Base-by-base conservation (phyloP, 176 grass and related monocot genomes). In the Puya raimondii region DNA sequence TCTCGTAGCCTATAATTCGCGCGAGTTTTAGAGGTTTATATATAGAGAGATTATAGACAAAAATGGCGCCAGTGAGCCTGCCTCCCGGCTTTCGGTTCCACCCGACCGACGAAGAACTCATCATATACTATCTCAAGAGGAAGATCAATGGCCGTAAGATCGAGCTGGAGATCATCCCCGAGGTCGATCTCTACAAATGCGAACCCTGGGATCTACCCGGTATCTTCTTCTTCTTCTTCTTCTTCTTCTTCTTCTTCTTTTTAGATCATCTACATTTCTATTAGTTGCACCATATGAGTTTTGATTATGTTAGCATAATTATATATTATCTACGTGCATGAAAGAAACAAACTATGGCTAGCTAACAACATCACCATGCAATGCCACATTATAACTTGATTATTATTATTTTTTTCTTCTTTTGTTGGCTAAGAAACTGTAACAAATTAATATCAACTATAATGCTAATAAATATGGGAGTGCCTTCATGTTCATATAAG, bases 151-250 rank as follows among this genome's bases (percentile, higher is more conserved):
- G 91, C n/a, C 76, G 73, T 50, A 81, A 96, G 47, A 91, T 96
- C 63, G 91, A 96, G 63, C 82, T 96, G 21, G 91, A 96, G 70
- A 91, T 96, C 65, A 96, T 96, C 64, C 91, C 85, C 0, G 91
- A 96, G 74, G 88, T 96, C 33, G 91, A 96, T 88, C 88, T 96
- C 13, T 96, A 96, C 91, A 96, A 96, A 81, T 96, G 91, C 12
- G 91, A 96, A 51, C 91, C 91, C 0, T 96, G 91, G 91, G 91
- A 96, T 77, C 76, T 96, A 14, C 91, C 91, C 53, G 91, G 91
- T 96, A 82, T 48, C 23, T 80, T 25, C 49, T 21, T 48, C 15
- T 52, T 65, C 1, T 65, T 2, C 51, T 53, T 76, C 23, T 80
- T 76, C 4, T 49, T 12, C n/a, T 70, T 11, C 51, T 73, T 11